phyloP scores from a whole-genome alignment of 1,284 basidiomycete genomes.

The Pseudozyma thailandica region DNA sequence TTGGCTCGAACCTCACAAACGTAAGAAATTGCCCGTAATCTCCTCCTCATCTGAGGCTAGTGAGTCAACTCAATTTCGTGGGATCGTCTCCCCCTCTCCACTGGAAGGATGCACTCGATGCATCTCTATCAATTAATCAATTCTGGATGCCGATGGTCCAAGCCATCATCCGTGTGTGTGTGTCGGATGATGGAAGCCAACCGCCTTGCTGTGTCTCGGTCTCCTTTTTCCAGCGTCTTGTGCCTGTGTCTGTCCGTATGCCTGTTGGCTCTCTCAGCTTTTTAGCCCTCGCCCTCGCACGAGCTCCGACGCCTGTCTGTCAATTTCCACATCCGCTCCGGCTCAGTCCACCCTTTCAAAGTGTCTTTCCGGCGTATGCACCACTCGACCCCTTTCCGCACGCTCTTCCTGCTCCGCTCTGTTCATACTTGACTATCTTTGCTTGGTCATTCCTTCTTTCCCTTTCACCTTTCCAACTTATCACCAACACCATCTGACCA shows the following conservation, averaged over 20 bases:
- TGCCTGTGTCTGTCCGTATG: background rate
- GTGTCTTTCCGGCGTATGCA: slow-evolving; percentile 1
- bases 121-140: background rate
- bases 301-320: background rate
- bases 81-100: too few species aligned
- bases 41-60: too few species aligned
- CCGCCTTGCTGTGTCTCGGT: background rate
- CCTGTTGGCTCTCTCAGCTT: background rate
- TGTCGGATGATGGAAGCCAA: slow-evolving; percentile 14
- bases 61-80: background rate
- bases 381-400: slow-evolving; percentile 7
- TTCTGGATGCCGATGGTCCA: slow-evolving; percentile 10
- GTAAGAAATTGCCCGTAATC: too few species aligned
- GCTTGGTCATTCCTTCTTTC: background rate
- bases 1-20: background rate
- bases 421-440: slow-evolving; percentile 2
- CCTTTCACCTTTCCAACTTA: too few species aligned
- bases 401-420: background rate
- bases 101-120: background rate
- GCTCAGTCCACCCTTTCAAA: background rate
- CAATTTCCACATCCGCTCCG: background rate
- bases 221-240: too few species aligned
- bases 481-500: background rate
- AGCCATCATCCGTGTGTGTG: background rate
- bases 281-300: too few species aligned